Base-by-base conservation (phyloP, 345 rosid genomes). In the Citrus australasica region DNA sequence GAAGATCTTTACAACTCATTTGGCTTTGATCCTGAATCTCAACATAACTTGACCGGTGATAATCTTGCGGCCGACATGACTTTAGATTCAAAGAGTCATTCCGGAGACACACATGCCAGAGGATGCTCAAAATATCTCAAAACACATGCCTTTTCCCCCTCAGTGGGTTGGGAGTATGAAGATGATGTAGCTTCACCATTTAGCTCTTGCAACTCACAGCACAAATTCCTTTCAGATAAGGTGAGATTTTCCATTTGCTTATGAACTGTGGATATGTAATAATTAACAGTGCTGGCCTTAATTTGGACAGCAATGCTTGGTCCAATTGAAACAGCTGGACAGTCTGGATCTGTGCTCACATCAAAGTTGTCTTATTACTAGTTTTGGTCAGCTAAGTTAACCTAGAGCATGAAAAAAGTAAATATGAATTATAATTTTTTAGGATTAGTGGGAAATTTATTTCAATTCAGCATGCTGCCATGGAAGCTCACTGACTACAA, bases 61-160 rank as follows among this genome's bases (percentile, higher is more conserved):
- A 60, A 68, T 67, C 63, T 35, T 73, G 77, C 42, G 67, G 67
- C 73, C 2, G 82, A 80, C 55, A 73, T 74, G 75, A 68, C n/a
- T 69, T 64, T 73, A 33, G 82, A 84, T 82, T 73, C 76, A 19
- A 82, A 74, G 53, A 86, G 82, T 77, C 70, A 77, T 71, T 73
- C 77, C 0, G 71, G 76, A 56, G 74, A 79, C 70, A 56, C 67
- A 28, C 76, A 72, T 37, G 30, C 60, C 59, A 48, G 71, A 69
- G 84, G 78, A 79, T 86, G 84, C 80, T 78, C 79, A 62, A 81
- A 68, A 59, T 76, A 81, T 80, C 79, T 80, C 28, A 78, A 81
- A 75, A 74, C 83, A 37, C 78, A 72, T 37, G 79, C 79, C 46
- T 84, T 76, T 77, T 79, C 87, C 65, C 83, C 89, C 21, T 78